Conservation (phyloP, 208 protist genomes). For the Polymyxa betae region DNA sequence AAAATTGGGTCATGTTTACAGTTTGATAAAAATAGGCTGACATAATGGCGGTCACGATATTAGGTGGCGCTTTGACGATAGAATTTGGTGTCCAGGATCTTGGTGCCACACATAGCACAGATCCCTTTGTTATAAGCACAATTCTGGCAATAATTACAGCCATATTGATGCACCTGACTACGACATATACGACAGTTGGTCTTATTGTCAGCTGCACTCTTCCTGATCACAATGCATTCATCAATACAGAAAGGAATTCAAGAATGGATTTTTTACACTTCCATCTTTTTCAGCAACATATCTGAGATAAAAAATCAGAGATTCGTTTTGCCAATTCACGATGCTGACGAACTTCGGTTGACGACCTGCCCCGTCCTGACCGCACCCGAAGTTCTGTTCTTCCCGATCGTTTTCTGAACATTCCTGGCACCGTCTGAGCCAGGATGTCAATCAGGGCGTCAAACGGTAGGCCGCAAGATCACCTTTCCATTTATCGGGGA, state of each 20-base stretch:
- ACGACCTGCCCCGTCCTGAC: conserved; percentile 16
- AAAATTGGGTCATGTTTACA: too few species aligned
- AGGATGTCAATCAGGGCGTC: background rate
- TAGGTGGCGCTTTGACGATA: conserved; percentile 24
- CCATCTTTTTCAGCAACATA: conserved; percentile 19
- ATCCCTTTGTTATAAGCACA: conserved; percentile 42
- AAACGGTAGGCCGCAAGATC: background rate
- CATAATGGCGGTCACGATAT: too few species aligned
- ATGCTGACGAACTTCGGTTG: background rate
- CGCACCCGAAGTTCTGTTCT: background rate
- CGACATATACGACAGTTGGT: conserved; percentile 21
- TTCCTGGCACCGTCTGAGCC: conserved; percentile 29
- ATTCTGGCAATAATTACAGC: conserved; percentile 27
- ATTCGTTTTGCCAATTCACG: background rate
- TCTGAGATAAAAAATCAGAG: background rate
- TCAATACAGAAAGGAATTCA: background rate
- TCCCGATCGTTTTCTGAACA: conserved; percentile 35
- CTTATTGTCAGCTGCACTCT: background rate
- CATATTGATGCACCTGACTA: conserved; percentile 36
- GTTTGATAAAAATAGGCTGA: too few species aligned
- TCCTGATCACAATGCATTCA: background rate
- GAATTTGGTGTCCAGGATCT: conserved; percentile 19
- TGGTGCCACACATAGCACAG: conserved; percentile 43
- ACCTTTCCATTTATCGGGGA: conserved; percentile 46
- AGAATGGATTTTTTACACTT: background rate